Evolutionary conservation across 768 basidiomycete species (phyloP), one percentile per base, ranked within the genome.

Genomic region (Boletus bicolor): DNA sequence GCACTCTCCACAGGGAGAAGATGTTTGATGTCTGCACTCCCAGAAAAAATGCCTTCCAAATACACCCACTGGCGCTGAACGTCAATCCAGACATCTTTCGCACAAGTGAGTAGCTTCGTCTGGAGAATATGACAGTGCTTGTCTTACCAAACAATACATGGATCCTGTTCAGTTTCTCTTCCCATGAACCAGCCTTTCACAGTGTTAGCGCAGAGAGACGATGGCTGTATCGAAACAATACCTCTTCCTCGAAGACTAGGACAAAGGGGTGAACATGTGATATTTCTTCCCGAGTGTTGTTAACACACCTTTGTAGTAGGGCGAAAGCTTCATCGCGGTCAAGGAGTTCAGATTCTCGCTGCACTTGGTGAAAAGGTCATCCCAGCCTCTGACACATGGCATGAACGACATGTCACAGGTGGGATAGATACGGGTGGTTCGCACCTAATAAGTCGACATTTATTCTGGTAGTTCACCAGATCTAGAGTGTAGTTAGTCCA

Each of bases 61-160:
- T 99, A 99, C 1, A 99, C 97, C 97, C 97, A 99, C 76, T 99
- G 97, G 7, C 97, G 85, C 64, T 99, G 97, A 15, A 99, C 97
- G 64, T 99, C 97, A 62, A 99, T 97, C 97, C 97, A 99, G 37
- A 98, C 89, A 72, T 99, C 92, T 93, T 44, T 70, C 49, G 42
- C 42, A 32, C 44, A 39, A 42, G 38, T 53, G 39, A 59, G 56
- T 30, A 35, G 21, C n/a, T 39, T 37, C 10, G 5, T 43, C 26
- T 9, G 12, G 44, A 30, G n/a, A 2, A 35, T 35, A 39, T 10
- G 7, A n/a, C 15, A 11, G 1, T 1, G 14, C 0, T n/a, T 14
- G 26, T 67, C 79, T 64, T 57, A 91, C 91, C 96, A 66, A 99
- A 98, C 10, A 99, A 81, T 34, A 97, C 94, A 64, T 98, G 96